A percentile compares a stretch with the other conserved stretches of the same genome.
Conservation (phyloP, 2,329 filamentous ascomycete genomes). For the Aspergillus ustus region DNA sequence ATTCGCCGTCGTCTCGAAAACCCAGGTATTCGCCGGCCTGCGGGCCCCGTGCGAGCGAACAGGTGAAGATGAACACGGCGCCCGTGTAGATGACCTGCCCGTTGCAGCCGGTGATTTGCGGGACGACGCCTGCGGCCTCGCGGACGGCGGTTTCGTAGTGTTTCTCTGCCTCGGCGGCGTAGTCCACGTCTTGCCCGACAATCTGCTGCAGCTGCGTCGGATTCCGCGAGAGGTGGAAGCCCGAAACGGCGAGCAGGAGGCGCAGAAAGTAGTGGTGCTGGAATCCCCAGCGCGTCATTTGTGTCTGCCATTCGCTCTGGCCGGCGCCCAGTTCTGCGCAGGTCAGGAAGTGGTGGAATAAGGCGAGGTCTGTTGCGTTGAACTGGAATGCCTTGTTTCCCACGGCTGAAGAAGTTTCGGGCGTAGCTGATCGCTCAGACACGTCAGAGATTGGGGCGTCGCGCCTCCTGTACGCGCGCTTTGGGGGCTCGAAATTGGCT, state of each 20-base stretch:
- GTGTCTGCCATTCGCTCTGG: not conserved
- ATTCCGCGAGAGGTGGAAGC: slow-evolving; percentile 17
- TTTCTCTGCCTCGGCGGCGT: slow-evolving; percentile 15
- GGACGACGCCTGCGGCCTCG: slow-evolving; percentile 7
- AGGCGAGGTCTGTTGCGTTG: slow-evolving; percentile 19
- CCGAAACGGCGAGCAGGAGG: slow-evolving; percentile 19
- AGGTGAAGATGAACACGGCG: slow-evolving; percentile 18
- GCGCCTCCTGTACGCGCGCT: not conserved
- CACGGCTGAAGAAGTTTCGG: not conserved
- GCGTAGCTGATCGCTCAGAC: not conserved
- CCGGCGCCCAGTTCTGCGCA: slow-evolving; percentile 13
- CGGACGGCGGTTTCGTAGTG: slow-evolving; percentile 17
- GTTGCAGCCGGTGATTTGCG: not conserved
- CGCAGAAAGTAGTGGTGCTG: slow-evolving; percentile 20
- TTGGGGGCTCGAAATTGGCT: not conserved
- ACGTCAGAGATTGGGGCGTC: not conserved
- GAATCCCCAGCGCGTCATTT: slow-evolving; percentile 17
- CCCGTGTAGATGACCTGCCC: slow-evolving; percentile 13
- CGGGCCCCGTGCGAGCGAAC: slow-evolving; percentile 16
- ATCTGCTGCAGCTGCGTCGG: not conserved
- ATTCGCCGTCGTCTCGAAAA: slow-evolving; percentile 13
- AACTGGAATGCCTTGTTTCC: slow-evolving; percentile 19
- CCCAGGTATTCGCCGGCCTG: slow-evolving; percentile 21
- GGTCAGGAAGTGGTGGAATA: slow-evolving; percentile 23
- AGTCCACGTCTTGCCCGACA: not conserved